Conservation (phyloP, 202 grass and related monocot genomes). For the Zizania palustris region DNA sequence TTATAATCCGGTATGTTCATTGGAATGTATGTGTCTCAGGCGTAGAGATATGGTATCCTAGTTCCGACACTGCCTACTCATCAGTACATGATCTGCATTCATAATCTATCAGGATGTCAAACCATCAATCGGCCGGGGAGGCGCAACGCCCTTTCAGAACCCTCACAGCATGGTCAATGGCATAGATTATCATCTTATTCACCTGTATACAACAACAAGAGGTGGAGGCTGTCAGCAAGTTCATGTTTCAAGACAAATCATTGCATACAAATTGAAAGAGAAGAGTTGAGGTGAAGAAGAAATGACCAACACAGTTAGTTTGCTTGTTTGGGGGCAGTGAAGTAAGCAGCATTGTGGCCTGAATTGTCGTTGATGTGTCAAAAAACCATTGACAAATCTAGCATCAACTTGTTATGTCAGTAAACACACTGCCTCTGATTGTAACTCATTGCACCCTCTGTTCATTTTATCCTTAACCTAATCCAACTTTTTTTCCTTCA, state of each 20-base stretch:
- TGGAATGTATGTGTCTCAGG: no score
- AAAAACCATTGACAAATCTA: no score
- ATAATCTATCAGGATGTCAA: neutral
- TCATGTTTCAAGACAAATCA: neutral
- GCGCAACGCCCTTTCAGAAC: conserved; percentile 29
- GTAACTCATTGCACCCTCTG: no score
- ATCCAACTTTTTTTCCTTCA: no score
- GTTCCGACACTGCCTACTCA: neutral
- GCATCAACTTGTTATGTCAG: no score
- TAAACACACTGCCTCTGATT: no score
- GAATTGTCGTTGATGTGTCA: no score
- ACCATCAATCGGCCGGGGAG: neutral
- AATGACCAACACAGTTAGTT: neutral
- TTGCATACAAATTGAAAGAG: neutral
- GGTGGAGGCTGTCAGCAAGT: conserved; percentile 4
- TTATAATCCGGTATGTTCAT: no score
- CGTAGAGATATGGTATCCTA: no score
- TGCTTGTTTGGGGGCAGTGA: no score
- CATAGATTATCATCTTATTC: conserved; percentile 79
- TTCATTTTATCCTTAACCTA: no score
- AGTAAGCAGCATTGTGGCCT: no score
- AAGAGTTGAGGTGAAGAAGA: neutral
- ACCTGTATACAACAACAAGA: conserved; percentile 46
- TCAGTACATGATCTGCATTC: neutral
- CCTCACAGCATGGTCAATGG: conserved; percentile 44